Base-by-base conservation (phyloP, 1,284 basidiomycete genomes). In the Caloboletus firmus region DNA sequence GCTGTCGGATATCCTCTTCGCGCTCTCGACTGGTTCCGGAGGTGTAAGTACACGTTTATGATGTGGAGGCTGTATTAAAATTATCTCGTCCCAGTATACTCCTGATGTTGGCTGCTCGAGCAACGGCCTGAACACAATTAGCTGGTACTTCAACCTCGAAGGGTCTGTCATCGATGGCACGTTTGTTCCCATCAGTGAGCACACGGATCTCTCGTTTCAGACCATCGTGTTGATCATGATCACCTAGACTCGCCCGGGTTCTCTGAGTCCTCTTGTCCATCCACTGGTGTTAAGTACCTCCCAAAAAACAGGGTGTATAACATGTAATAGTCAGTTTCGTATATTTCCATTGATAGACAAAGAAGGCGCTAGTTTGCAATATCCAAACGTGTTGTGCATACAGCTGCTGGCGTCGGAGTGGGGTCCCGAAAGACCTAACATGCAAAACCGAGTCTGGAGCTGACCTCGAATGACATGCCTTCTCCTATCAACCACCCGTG, bases 81-180 rank as follows among this genome's bases (percentile, higher is more conserved):
- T 45, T 20, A 15, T 24, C 17, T 45, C 44, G 39, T 43, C 45
- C 72, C 74, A 81, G 57, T 75, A 79, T 56, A 83, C 75, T 4
- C 87, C 87, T 6, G 73, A 78, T 20, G 69, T 90, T 20, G 74
- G 79, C 56, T 91, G 89, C 70, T 62, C 66, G 3, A 72, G 75
- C 3, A 68, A 72, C 22, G 70, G 58, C 32, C 63, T 91, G 49
- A 79, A 78, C 62, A 69, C 76, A 41, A 82, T 86, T 49, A 79
- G 76, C 53, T 89, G 81, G 76, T 89, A 87, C 67, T 89, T 83
- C 74, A 78, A 87, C 61, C 58, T 89, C 53, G 73, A 79, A 61
- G 87, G 87, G 22, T 87, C 85, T 12, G 61, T 83, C 43, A 78
- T 89, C 41, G 85, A 88, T 58, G 88, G 88, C 5, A 63, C 63